Evolutionary conservation across 441 rosid species (phyloP), one percentile per base, ranked within the genome.

Genomic region (Capsella rubella): DNA sequence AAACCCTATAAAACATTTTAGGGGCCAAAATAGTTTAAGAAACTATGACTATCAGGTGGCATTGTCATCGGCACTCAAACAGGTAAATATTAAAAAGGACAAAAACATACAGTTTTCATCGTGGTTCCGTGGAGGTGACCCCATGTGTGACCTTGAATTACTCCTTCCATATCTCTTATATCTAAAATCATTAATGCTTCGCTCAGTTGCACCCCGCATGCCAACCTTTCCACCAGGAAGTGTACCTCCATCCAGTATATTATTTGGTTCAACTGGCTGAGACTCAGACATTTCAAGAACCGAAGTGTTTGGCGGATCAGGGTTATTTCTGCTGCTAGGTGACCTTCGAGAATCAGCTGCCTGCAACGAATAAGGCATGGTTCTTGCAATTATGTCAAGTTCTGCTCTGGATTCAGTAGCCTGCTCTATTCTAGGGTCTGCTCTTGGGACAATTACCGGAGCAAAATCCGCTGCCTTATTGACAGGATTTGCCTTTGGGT

Each of bases 281-380:
- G 81, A 71, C 65, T 80, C 79, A n/a, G 84, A 68, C 61, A 79
- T 78, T 68, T 85, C 98, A 73, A 71, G 81, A 53, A 69, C 79
- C 49, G 86, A 86, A 62, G 74, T 65, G 21, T 84, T 72, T 72
- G 85, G 82, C 74, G 35, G 87, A 78, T 85, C 97, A 73, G 74
- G 57, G 63, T 90, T 95, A 69, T 88, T 94, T 79, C 91, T 85
- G 76, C 79, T 81, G 78, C 71, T 87, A 18, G 85, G 80, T 63
- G 80, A 76, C 83, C 82, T 93, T 56, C 84, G 86, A 59, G 84
- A 78, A 70, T 86, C 97, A 80, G 87, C 72, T 35, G 89, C 53
- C 80, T 93, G 99, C 90, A 93, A 81, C 39, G 99, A 89, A 84
- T 93, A 96, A 50, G 97, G 98, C 98, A 93, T 96, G 61, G 97